phyloP scores from a whole-genome alignment of 2,329 filamentous ascomycete species.

The Macroventuria anomochaeta region DNA sequence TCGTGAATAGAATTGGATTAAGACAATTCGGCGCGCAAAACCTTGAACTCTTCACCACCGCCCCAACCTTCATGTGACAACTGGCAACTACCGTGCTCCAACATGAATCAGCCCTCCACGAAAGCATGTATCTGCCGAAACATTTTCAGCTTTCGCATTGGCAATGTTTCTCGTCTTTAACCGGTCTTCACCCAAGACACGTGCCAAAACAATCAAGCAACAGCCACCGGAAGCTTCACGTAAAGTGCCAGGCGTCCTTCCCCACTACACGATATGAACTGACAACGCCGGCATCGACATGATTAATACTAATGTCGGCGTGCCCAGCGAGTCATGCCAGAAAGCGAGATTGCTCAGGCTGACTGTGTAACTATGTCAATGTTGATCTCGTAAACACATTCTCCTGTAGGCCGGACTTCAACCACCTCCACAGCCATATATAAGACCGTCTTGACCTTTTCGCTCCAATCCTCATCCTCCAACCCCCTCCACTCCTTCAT shows the following conservation, averaged over 20 bases:
- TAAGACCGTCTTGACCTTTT: not conserved
- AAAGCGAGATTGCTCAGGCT: not conserved
- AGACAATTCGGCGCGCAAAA: too few species aligned
- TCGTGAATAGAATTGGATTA: too few species aligned
- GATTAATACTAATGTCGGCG: not conserved
- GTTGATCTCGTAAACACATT: not conserved
- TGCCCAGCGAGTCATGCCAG: not conserved
- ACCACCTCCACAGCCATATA: not conserved
- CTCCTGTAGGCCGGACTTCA: not conserved
- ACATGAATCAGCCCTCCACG: conserved; percentile 3
- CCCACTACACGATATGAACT: conserved; percentile 4
- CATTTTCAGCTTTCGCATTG: not conserved
- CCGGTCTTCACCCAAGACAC: not conserved
- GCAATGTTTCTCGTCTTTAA: conserved; percentile 2
- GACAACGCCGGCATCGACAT: not conserved
- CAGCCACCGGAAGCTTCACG: conserved; percentile 27
- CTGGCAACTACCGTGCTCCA: not conserved
- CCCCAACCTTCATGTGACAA: too few species aligned
- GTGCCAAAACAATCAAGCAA: conserved; percentile 16
- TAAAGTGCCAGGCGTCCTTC: conserved; percentile 22
- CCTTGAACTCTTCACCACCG: not conserved
- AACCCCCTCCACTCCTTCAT: not conserved
- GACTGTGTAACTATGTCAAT: not conserved
- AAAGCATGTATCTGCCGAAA: not conserved
- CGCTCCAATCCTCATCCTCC: not conserved